Percentiles rank a stretch among this genome's conserved stretches.
Evolutionary conservation across 495 filamentous ascomycete genomes (phyloP).

Genomic region (Penicillium angulare): DNA sequence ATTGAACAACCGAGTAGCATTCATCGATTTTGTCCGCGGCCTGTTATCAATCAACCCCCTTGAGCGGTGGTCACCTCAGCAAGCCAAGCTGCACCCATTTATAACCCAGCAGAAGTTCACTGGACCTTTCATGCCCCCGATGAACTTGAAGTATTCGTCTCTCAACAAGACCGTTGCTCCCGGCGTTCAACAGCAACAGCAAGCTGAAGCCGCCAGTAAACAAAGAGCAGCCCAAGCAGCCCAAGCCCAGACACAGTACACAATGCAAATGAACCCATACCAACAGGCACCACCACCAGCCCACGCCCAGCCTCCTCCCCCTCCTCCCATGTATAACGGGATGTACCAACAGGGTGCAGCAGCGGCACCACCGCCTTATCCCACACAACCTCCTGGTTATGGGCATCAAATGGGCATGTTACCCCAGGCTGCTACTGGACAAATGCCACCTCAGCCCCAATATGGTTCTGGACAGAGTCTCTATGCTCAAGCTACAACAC

Average conservation of each 20-base stretch:
- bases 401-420: constrained; percentile 76
- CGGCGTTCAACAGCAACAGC: constrained; percentile 95
- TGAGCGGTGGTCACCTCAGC: constrained; percentile 96
- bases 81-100: constrained; percentile 96
- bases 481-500: constrained; percentile 81
- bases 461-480: constrained; percentile 70
- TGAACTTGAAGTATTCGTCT: constrained; percentile 87
- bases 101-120: constrained; percentile 98
- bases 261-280: constrained; percentile 62
- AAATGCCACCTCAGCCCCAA: constrained; percentile 60
- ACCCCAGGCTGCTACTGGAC: constrained; percentile 49
- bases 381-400: constrained; percentile 63
- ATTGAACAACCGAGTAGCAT: constrained; percentile 97
- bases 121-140: constrained; percentile 93
- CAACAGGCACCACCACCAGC: constrained; percentile 26
- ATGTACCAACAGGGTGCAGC: constrained; percentile 68
- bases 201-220: constrained; percentile 87
- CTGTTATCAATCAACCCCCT: constrained; percentile 92
- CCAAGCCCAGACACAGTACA: constrained; percentile 57
- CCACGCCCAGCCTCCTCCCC: constrained; percentile 50
- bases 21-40: constrained; percentile 98
- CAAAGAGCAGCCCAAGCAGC: constrained; percentile 68
- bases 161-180: constrained; percentile 85
- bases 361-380: constrained; percentile 84
- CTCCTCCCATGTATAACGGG: constrained; percentile 68